Base-by-base conservation (phyloP, 306 rosid species). In the Rosa lucieae region DNA sequence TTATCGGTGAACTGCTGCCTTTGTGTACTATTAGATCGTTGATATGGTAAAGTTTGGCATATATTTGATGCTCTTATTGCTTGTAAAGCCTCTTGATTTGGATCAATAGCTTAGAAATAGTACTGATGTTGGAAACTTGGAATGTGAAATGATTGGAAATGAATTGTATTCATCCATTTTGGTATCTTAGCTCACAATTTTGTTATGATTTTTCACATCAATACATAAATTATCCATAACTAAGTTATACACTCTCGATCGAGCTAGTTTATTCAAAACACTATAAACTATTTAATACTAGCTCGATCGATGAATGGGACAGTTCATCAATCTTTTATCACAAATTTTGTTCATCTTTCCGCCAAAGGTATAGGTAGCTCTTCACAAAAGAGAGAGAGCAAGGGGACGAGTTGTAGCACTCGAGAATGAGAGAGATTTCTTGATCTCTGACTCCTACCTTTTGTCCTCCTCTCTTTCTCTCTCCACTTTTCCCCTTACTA, bases 331-430 rank as follows among this genome's bases (percentile, higher is more conserved):
- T 23, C 26, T 23, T 23, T 23, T 23, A 23, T 23, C 26, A 23
- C 26, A 23, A 23, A 23, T 37, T 40, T 3, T 67, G 26, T 1
- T 18, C 14, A 18, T 8, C 23, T 6, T 18, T 9, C 46, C 47
- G 8, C 18, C 72, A 17, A 43, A 15, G 37, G 10, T 46, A 8
- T 15, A 14, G 14, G 35, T 67, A 29, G 5, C 17, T 17, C 11
- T 40, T 90, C 88, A 89, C 10, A 82, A 61, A 66, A 59, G 82
- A 79, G 90, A 88, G 17, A n/a, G n/a, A n/a, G n/a, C n/a, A n/a
- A n/a, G n/a, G 72, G 74, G 49, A 47, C 80, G 84, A 80, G 76
- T 53, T 76, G 71, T 39, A 42, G 55, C 71, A 67, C 75, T 51
- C 7, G 68, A 52, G 68, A 71, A n/a, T 5, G 82, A 75, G 18